Evolutionary conservation across 2,329 filamentous ascomycete genomes (phyloP).

Genomic region (Pezizomycotina sp.): DNA sequence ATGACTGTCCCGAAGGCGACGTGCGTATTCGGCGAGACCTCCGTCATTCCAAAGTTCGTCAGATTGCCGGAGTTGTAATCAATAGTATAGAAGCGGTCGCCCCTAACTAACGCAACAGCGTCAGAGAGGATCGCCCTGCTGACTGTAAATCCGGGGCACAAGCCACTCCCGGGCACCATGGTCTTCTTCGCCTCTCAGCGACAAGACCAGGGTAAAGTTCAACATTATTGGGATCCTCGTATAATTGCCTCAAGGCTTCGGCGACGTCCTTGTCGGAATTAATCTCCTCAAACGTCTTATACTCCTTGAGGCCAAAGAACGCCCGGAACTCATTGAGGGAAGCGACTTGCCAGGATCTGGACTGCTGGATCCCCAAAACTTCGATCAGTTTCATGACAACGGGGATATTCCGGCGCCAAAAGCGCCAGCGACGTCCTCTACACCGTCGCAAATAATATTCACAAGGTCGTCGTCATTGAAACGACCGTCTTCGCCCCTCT

Average conservation of each 20-base stretch:
- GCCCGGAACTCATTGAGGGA: slow-evolving; percentile 49
- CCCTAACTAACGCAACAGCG: slow-evolving; percentile 42
- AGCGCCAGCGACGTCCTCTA: slow-evolving; percentile 43
- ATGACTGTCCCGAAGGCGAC: slow-evolving; percentile 33
- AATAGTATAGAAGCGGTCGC: slow-evolving; percentile 43
- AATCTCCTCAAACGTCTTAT: slow-evolving; percentile 43
- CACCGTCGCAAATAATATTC: slow-evolving; percentile 39
- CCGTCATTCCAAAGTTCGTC: slow-evolving; percentile 34
- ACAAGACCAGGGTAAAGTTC: slow-evolving; percentile 55
- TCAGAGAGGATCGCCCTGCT: slow-evolving; percentile 43
- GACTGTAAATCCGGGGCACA: slow-evolving; percentile 39
- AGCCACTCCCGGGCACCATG: slow-evolving; percentile 37
- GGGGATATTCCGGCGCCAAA: slow-evolving; percentile 43
- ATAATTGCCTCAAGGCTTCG: slow-evolving; percentile 40
- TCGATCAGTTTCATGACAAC: slow-evolving; percentile 44
- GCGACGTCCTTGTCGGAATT: slow-evolving; percentile 42
- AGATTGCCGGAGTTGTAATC: slow-evolving; percentile 33
- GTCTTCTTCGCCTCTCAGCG: slow-evolving; percentile 41
- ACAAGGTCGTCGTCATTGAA: slow-evolving; percentile 44
- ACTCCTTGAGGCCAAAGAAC: slow-evolving; percentile 43
- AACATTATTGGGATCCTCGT: slow-evolving; percentile 47
- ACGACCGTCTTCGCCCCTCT: slow-evolving; percentile 36
- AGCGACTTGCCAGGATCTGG: slow-evolving; percentile 43
- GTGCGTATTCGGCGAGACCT: slow-evolving; percentile 29
- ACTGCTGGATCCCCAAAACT: slow-evolving; percentile 45